Evolutionary conservation across 2,329 filamentous ascomycete genomes (phyloP).

Genomic region (Alternaria arbusti): DNA sequence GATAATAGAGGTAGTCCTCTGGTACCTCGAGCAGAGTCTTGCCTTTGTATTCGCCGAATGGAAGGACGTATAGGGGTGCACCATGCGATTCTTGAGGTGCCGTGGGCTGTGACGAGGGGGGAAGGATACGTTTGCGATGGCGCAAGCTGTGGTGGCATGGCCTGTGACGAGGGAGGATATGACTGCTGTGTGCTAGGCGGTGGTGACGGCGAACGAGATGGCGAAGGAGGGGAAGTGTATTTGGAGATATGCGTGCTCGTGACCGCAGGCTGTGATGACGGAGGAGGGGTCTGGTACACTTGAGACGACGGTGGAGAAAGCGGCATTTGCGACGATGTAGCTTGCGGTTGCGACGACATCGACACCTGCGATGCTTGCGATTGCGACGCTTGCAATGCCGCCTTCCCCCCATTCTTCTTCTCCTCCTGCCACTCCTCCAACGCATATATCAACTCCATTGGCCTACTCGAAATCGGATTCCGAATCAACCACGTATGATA

Average conservation of each 20-base stretch:
- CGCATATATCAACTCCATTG: neutral
- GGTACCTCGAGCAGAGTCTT: neutral
- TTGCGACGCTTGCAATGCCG: too few relatives aligned
- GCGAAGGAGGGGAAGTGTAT: neutral
- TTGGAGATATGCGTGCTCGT: neutral
- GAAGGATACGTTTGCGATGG: too few relatives aligned
- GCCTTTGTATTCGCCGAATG: neutral
- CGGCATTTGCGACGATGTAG: neutral
- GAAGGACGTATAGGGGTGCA: neutral
- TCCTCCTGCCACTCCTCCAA: neutral
- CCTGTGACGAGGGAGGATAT: neutral
- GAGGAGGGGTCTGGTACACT: neutral
- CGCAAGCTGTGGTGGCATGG: too few relatives aligned
- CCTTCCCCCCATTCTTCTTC: neutral
- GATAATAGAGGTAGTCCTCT: neutral
- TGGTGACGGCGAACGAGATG: neutral
- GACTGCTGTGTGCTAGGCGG: neutral
- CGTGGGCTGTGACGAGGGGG: neutral
- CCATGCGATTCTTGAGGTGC: fast-evolving
- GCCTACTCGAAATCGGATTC: neutral
- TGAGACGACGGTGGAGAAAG: neutral
- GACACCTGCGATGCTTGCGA: too few relatives aligned
- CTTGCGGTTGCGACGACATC: neutral
- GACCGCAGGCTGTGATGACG: neutral
- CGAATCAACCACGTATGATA: neutral